These are phyloP conservation scores for Mercurialis annua DNA, from an alignment of 345 rosid genomes.

Conservation along the genomic window DNA sequence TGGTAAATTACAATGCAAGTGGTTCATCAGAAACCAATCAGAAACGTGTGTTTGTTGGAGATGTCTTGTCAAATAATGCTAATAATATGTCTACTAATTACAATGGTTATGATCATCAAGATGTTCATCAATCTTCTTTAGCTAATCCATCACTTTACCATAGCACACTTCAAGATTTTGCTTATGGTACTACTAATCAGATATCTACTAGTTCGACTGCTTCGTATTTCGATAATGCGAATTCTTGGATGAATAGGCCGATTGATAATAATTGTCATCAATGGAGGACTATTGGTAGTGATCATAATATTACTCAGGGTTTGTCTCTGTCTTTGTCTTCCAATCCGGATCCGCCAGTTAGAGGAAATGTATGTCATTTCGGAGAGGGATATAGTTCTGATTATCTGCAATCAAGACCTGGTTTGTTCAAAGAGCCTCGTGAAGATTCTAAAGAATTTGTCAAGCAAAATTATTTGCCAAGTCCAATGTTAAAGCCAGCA, in stretches of 20 bases:
- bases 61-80: slow-evolving; percentile 41
- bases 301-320: slow-evolving; percentile 34
- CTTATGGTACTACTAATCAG: slow-evolving; percentile 32
- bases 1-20: slow-evolving; percentile 34
- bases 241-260: slow-evolving; percentile 23
- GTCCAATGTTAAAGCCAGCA: slow-evolving; percentile 27
- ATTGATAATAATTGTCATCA: slow-evolving; percentile 21
- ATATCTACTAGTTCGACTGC: too few relatives aligned
- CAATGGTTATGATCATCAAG: slow-evolving; percentile 24
- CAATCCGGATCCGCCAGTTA: slow-evolving; percentile 24
- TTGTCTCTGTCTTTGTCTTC: slow-evolving; percentile 56
- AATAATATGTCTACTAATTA: slow-evolving; percentile 12
- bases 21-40: slow-evolving; percentile 34
- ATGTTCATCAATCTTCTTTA: slow-evolving; percentile 20
- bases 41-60: slow-evolving; percentile 29
- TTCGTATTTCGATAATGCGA: background rate
- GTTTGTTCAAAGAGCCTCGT: slow-evolving; percentile 18
- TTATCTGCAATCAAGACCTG: slow-evolving; percentile 8
- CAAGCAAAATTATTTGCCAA: background rate
- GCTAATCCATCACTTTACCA: slow-evolving; percentile 25
- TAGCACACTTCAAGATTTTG: slow-evolving; percentile 31
- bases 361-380: slow-evolving; percentile 16
- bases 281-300: slow-evolving; percentile 19
- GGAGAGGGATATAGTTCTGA: slow-evolving; percentile 23
- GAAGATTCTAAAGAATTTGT: slow-evolving; percentile 20